Evolutionary conservation across 306 rosid genomes (phyloP).

Genomic region (Medicago arabica): DNA sequence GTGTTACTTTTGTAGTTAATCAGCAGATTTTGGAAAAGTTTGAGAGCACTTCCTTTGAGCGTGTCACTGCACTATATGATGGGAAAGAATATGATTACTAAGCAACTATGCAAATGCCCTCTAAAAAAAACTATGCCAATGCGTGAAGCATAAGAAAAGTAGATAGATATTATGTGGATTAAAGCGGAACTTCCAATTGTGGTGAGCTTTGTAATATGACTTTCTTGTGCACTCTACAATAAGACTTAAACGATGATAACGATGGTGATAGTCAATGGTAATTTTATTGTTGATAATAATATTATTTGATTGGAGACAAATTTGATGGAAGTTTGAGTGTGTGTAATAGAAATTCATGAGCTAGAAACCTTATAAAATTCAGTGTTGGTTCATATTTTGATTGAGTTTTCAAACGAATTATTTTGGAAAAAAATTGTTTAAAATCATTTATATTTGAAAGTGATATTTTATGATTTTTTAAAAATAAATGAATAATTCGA

Average conservation of each 20-base stretch:
- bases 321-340: neutral
- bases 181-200: neutral
- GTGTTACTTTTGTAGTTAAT: neutral
- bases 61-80: neutral
- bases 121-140: neutral
- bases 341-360: neutral
- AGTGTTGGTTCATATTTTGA: neutral
- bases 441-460: too few relatives aligned
- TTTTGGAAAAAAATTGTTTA: neutral
- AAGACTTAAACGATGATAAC: neutral
- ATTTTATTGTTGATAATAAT: neutral
- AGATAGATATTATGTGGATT: neutral
- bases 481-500: too few relatives aligned
- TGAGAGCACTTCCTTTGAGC: neutral
- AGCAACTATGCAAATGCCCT: constrained; percentile 19
- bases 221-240: neutral
- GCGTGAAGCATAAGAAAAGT: constrained; percentile 32
- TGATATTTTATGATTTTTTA: too few relatives aligned
- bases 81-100: constrained; percentile 10
- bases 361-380: neutral
- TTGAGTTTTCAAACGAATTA: neutral
- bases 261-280: neutral
- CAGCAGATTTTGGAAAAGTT: neutral
- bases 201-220: neutral
- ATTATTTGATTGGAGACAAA: constrained; percentile 8